phyloP scores from a whole-genome alignment of 192 early-diverging fungal genomes.

The Umbelopsis sp. region DNA sequence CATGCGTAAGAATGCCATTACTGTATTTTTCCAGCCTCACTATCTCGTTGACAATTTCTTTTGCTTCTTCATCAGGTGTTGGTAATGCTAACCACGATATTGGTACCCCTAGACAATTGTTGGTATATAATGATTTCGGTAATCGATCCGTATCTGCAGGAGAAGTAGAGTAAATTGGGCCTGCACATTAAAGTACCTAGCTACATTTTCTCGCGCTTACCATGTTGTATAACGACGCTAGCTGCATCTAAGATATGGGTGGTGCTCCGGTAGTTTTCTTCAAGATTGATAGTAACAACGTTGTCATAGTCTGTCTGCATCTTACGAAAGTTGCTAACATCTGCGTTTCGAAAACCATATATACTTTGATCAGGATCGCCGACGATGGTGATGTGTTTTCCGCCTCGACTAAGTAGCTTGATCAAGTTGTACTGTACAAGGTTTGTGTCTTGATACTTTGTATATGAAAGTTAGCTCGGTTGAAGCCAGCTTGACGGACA shows the following conservation, averaged over 20 bases:
- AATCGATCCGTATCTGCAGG: slow-evolving; percentile 20
- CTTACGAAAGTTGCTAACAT: slow-evolving; percentile 22
- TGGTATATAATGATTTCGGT: slow-evolving; percentile 7
- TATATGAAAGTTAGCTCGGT: not conserved
- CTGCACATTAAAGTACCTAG: not conserved
- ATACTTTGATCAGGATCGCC: slow-evolving; percentile 40
- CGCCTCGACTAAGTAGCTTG: not conserved
- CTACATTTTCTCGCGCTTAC: not conserved
- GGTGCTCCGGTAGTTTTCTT: slow-evolving; percentile 33
- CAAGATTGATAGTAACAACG: not conserved
- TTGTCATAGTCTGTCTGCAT: slow-evolving; percentile 10
- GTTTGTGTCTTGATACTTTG: slow-evolving; percentile 36
- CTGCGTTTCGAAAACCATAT: slow-evolving; percentile 32
- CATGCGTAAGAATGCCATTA: slow-evolving; percentile 16
- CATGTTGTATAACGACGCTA: slow-evolving; percentile 23
- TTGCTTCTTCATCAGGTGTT: slow-evolving; percentile 1
- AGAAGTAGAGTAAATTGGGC: not conserved
- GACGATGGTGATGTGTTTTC: slow-evolving; percentile 24
- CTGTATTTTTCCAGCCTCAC: slow-evolving; percentile 6
- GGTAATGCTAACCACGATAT: not conserved
- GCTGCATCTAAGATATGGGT: slow-evolving; percentile 13
- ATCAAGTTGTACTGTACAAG: slow-evolving; percentile 28
- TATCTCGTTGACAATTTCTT: slow-evolving; percentile 16
- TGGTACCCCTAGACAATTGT: slow-evolving; percentile 9
- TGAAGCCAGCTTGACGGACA: too few relatives aligned